Evolutionary conservation across 2,329 filamentous ascomycete species (phyloP).

Genomic region (Periglandula ipomoeae): DNA sequence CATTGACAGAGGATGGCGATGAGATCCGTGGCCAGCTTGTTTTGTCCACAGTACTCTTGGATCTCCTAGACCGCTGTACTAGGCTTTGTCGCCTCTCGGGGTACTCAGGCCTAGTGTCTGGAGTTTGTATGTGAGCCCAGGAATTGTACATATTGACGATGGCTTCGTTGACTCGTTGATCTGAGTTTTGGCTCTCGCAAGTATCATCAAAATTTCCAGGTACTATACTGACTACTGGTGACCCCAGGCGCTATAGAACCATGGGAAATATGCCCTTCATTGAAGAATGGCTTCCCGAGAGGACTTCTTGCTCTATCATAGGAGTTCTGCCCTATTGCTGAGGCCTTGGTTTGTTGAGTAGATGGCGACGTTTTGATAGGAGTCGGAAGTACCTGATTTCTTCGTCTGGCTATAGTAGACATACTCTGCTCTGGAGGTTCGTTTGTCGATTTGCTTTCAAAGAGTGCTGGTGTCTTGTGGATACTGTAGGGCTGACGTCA

Average conservation of each 20-base stretch:
- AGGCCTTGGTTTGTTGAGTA: slow-evolving; percentile 9
- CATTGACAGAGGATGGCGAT: neutral
- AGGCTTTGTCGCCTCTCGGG: slow-evolving; percentile 9
- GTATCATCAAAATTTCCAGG: neutral
- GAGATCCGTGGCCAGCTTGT: slow-evolving; percentile 5
- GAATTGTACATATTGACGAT: slow-evolving; percentile 15
- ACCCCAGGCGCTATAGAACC: neutral
- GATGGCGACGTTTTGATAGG: slow-evolving; percentile 2
- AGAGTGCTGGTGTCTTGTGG: neutral
- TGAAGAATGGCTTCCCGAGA: neutral
- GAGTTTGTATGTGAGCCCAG: slow-evolving; percentile 13
- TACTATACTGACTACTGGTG: neutral
- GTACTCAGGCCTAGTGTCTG: slow-evolving; percentile 12
- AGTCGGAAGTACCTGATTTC: slow-evolving; percentile 1
- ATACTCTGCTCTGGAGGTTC: neutral
- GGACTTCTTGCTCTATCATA: neutral
- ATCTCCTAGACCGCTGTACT: slow-evolving; percentile 16
- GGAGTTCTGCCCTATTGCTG: neutral
- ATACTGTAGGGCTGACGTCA: neutral
- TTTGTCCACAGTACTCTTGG: slow-evolving; percentile 20
- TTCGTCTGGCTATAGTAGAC: slow-evolving; percentile 4
- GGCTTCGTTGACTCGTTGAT: slow-evolving; percentile 9
- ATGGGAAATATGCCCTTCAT: neutral
- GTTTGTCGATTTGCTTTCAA: neutral
- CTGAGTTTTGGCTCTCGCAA: neutral